A percentile compares a stretch with the other conserved stretches of the same genome.
These are phyloP conservation scores for Wickerhamomyces sp. DNA, from an alignment of 1,139 yeast genomes.

Conservation along the genomic window DNA sequence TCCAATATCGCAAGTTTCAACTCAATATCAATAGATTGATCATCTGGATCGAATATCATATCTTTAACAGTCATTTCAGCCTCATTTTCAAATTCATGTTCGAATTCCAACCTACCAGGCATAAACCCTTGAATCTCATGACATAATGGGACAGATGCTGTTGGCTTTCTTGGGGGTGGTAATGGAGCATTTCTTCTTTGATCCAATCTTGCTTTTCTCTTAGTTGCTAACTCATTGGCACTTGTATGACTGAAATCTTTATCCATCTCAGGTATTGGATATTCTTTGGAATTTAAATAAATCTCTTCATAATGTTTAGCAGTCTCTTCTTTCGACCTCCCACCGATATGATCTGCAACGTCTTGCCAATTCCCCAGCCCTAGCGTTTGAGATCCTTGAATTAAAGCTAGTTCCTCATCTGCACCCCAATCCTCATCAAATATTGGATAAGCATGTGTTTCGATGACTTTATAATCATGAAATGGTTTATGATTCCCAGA, in stretches of 20 bases:
- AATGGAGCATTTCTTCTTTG: conserved; percentile 60
- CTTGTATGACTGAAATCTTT: conserved; percentile 56
- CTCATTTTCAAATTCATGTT: conserved; percentile 92
- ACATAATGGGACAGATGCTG: conserved; percentile 91
- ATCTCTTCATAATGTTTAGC: conserved; percentile 71
- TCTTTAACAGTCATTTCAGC: conserved; percentile 94
- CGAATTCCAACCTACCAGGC: conserved; percentile 98
- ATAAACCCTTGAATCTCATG: conserved; percentile 96
- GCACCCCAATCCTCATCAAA: conserved; percentile 96
- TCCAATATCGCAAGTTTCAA: conserved; percentile 82
- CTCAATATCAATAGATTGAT: conserved; percentile 80
- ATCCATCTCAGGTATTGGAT: conserved; percentile 81
- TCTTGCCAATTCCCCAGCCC: conserved; percentile 99
- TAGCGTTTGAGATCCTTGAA: conserved; percentile 86
- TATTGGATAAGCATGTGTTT: conserved; percentile 92
- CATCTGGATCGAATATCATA: conserved; percentile 93
- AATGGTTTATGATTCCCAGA: conserved; percentile 89
- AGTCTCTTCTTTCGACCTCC: conserved; percentile 87
- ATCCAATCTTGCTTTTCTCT: conserved; percentile 69
- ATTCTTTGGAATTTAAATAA: conserved; percentile 62
- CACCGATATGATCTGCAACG: conserved; percentile 91
- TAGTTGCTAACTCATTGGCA: conserved; percentile 64
- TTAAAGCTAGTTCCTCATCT: conserved; percentile 82
- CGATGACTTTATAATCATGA: conserved; percentile 89
- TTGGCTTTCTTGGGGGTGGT: conserved; percentile 82